A percentile compares a stretch with the other conserved stretches of the same genome.
phyloP scores from a whole-genome alignment of 2,329 filamentous ascomycete genomes.

The Ilyonectria sp. region DNA sequence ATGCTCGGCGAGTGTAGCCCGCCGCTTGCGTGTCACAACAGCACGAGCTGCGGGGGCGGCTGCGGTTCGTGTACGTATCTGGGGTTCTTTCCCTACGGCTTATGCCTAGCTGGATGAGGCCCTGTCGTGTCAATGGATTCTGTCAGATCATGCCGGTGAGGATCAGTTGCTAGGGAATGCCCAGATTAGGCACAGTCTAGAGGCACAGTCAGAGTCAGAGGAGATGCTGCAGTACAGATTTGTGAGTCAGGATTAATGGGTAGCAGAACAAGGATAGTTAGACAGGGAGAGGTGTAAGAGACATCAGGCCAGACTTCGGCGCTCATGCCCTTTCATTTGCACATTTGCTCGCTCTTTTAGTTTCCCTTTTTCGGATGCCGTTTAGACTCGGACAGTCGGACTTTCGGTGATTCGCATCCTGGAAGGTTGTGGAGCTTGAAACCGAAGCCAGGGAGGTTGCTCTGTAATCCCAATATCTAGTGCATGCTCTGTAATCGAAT shows the following conservation, averaged over 20 bases:
- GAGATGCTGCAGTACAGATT: neutral
- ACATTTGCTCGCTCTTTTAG: no score
- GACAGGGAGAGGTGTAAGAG: neutral
- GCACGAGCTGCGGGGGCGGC: constrained; percentile 28
- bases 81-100: constrained; percentile 32
- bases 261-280: neutral
- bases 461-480: no score
- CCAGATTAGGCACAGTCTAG: neutral
- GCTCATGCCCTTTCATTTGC: no score
- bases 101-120: constrained; percentile 29
- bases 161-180: neutral
- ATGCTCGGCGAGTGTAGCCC: constrained; percentile 28
- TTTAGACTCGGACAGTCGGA: neutral
- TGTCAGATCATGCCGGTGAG: neutral
- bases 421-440: no score
- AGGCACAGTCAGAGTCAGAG: neutral
- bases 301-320: neutral
- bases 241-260: neutral
- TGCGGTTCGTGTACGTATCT: constrained; percentile 35
- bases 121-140: neutral
- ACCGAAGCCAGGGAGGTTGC: no score
- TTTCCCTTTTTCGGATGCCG: no score
- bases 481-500: neutral
- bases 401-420: neutral
- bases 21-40: constrained; percentile 30